These are phyloP conservation scores for Diaporthe sp. DNA, from an alignment of 2,329 filamentous ascomycete species.

Conservation along the genomic window DNA sequence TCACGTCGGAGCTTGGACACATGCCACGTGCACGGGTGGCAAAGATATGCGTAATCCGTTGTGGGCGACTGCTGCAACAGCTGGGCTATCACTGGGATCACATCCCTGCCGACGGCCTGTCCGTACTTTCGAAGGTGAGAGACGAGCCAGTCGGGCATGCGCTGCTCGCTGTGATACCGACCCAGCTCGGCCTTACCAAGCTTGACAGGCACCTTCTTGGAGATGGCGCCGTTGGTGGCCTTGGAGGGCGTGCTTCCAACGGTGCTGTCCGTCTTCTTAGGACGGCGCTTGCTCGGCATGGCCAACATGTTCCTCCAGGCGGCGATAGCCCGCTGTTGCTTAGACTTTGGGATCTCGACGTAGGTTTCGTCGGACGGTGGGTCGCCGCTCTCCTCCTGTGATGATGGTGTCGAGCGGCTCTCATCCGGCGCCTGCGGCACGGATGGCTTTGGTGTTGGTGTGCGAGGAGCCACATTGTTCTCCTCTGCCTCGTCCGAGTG, in stretches of 20 bases:
- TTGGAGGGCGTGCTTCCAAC: constrained; percentile 12
- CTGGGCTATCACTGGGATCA: constrained; percentile 74
- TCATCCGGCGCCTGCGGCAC: neutral
- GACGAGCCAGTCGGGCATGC: constrained; percentile 80
- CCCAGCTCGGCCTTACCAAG: constrained; percentile 75
- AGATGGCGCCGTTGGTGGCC: constrained; percentile 4
- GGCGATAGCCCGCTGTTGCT: constrained; percentile 39
- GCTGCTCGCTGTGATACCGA: constrained; percentile 78
- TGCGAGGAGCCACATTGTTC: constrained; percentile 45
- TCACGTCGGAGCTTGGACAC: constrained; percentile 86
- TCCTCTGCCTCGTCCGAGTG: constrained; percentile 67
- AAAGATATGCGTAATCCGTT: constrained; percentile 83
- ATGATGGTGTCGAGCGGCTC: neutral
- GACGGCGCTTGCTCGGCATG: constrained; percentile 35
- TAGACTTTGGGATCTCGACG: constrained; percentile 30
- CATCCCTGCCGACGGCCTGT: constrained; percentile 67
- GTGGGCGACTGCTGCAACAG: constrained; percentile 75
- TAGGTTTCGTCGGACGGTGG: constrained; percentile 27
- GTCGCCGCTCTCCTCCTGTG: constrained; percentile 14
- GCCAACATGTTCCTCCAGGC: constrained; percentile 41
- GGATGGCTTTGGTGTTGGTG: constrained; percentile 26
- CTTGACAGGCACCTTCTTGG: constrained; percentile 36
- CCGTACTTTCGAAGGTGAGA: constrained; percentile 72
- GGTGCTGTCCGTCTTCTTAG: constrained; percentile 34
- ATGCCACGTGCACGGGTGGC: constrained; percentile 81